Evolutionary conservation across 2,329 filamentous ascomycete genomes (phyloP), one percentile per base, ranked within the genome.

Genomic region (Cordyceps javanica): DNA sequence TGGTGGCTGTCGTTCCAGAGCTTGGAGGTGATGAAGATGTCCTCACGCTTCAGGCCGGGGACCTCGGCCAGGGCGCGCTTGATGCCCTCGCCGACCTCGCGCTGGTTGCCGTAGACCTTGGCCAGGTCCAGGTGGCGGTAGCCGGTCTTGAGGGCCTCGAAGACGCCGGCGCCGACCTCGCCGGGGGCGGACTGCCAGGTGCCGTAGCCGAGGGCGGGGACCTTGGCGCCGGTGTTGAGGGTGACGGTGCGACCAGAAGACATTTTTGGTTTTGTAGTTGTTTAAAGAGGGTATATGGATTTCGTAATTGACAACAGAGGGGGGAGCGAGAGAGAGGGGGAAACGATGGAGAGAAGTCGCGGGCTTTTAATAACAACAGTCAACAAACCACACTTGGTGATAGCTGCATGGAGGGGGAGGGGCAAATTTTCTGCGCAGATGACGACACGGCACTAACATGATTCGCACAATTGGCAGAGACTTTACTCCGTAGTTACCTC

Each of bases 121-220:
- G 73, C 75, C 46, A 77, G 69, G 60, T 77, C 75, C 62, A 88
- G 82, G 69, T 87, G 84, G 54, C 82, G 78, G 73, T 88, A 88
- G 59, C 85, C 85, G 39, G 75, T 71, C 69, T 80, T 81, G 60
- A 88, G 77, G 36, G 85, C 85, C 62, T 79, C 78, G 69, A 82
- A 83, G 65, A 89, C 84, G 41, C 85, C 85, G 38, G 80, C 74
- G 59, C 81, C 79, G 60, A 87, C 85, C 71, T 88, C 81, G 62
- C 82, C 82, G 53, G 84, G 83, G 63, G 79, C 75, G 32, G 85
- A 83, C 69, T 88, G 86, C 85, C 85, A 88, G 65, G 85, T 88
- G 66, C 82, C 82, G 25, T 55, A 73, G 59, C 78, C 76, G 59
- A 82, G 69, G 48, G 75, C 74, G 23, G 82, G 79, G 50, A 87